Evolutionary conservation across 2,329 filamentous ascomycete genomes (phyloP), one percentile per base, ranked within the genome.

Genomic region (Ophiostoma sp.): DNA sequence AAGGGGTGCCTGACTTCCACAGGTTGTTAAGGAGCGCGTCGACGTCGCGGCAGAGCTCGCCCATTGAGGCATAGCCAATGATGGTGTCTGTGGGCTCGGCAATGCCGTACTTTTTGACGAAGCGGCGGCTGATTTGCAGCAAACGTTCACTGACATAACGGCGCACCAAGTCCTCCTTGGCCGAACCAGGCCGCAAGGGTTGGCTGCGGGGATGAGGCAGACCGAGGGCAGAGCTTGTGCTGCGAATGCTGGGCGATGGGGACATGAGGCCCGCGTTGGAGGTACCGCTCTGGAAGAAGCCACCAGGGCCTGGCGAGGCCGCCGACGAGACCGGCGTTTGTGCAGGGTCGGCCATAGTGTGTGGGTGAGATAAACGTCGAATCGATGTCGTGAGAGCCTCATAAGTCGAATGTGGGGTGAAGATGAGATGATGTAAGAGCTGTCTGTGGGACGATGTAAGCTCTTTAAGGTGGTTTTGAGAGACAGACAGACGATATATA

Each of bases 1-100:
- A 89, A 22, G 93, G 94, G 28, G 95, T 97, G 11, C 92, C 93
- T 39, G 91, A 93, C 28, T 93, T 87, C 95, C 95, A 98, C 5
- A 97, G 82, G 8, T 97, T 87, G 80, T 97, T 92, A 19, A 97
- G 83, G 15, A 97, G 80, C 6, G 86, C 86, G 72, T 95, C 92
- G 0, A 97, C 81, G 78, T 97, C 94, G 73, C 84, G 88, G 71
- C 89, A 93, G 4, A 94, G 87, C 78, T 95, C 91, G 69, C 84
- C 85, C 80, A 95, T 92, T 70, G 82, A 88, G 71, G 84, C 81
- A 78, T 89, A 90, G 28, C 87, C 88, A 1, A 83, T 79, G 1
- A 87, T 81, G 15, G 84, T 82, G 73, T 89, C 87, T 4, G 78
- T 82, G 2, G 83, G 82, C 50, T 85, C 83, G 0, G 83, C 79